These are phyloP conservation scores for Piper betle DNA, from an alignment of 164 flowering plant species.

Conservation along the genomic window DNA sequence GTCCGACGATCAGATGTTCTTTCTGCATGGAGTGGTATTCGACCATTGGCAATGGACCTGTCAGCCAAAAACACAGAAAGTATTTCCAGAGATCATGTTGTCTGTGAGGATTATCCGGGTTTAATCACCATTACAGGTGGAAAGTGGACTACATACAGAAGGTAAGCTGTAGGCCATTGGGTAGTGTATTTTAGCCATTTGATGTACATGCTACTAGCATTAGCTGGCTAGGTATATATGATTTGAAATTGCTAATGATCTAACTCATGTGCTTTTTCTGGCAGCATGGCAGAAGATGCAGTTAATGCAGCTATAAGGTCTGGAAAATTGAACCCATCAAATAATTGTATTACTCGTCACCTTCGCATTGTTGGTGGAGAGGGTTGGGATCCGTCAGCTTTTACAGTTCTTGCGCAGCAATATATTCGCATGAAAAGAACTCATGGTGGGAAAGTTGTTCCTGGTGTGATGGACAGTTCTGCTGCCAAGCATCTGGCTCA, in stretches of 20 bases:
- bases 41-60: conserved; percentile 91
- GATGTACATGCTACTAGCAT: not conserved
- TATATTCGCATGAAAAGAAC: conserved; percentile 79
- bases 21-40: conserved; percentile 99
- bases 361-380: conserved; percentile 70
- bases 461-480: conserved; percentile 90
- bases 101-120: conserved; percentile 88
- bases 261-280: conserved; percentile 12
- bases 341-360: conserved; percentile 43
- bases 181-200: not conserved
- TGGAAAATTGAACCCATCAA: conserved; percentile 65
- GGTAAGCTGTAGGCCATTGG: conserved; percentile 23
- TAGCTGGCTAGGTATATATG: not conserved
- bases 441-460: conserved; percentile 70
- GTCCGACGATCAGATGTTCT: conserved; percentile 93
- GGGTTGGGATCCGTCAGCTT: conserved; percentile 87
- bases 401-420: conserved; percentile 83
- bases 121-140: conserved; percentile 96
- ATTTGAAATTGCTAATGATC: not conserved
- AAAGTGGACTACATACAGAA: conserved; percentile 95
- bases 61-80: conserved; percentile 85
- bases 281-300: conserved; percentile 99
- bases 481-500: conserved; percentile 88
- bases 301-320: conserved; percentile 80
- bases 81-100: conserved; percentile 94